Base-by-base conservation (phyloP, 306 rosid species). In the Gleditsia sinensis region DNA sequence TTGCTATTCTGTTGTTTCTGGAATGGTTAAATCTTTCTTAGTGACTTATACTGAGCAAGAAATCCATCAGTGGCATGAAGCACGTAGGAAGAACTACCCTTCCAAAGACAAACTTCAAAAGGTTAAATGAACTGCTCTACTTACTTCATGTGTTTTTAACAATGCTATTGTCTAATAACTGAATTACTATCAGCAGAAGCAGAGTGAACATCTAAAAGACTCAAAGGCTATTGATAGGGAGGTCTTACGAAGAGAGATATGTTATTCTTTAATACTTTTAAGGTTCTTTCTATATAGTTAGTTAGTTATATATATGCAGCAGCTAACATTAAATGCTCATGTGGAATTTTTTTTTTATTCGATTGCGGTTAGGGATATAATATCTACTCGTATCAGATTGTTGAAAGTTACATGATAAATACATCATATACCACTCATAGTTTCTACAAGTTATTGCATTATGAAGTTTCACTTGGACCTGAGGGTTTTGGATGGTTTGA, bases 31-130 rank as follows among this genome's bases (percentile, higher is more conserved):
- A 78, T 57, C 88, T 33, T 74, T 68, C 63, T 43, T 67, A 55
- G 67, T 66, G 62, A 76, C 71, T 67, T 93, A 87, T 70, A 39
- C 96, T 12, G 87, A 87, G 69, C 86, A 78, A 83, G 98, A 93
- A 87, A 82, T 90, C 58, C 79, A 57, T 64, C 86, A 78, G 75
- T 93, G 98, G 98, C 90, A 91, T 77, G 95, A 93, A 71, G 90
- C 89, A 25, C 91, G 98, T 57, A 80, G 76, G 80, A 93, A 83
- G 82, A 87, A 88, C 74, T 88, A 67, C 75, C 98, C 98, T 19
- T 84, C 71, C 76, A 81, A 63, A 46, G 73, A 65, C 65, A 84
- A 79, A 78, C 4, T 71, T 36, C 81, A 84, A 78, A 85, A 90
- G 96, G 98, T 90, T 75, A 60, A 54, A 46, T 32, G 54, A 65